These are phyloP conservation scores for Ogataea paradorogensis DNA, from an alignment of 805 yeast species.

Conservation along the genomic window DNA sequence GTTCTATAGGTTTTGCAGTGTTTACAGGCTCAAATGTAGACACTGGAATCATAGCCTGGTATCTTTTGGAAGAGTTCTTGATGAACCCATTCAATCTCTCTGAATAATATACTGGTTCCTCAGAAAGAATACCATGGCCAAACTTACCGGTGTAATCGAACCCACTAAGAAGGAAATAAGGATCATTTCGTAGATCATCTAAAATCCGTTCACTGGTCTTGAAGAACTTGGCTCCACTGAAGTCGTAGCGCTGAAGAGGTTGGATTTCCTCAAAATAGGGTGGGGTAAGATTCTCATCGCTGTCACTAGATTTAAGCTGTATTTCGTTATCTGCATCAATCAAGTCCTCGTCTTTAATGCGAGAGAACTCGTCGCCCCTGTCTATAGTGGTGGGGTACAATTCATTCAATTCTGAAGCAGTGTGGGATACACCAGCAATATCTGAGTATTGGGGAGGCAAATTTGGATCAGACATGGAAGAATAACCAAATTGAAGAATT, in stretches of 20 bases:
- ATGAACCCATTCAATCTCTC: constrained; percentile 21
- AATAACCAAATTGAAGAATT: neutral
- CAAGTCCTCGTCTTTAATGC: constrained; percentile 7
- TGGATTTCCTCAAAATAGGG: constrained; percentile 14
- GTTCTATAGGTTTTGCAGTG: constrained; percentile 12
- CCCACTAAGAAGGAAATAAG: constrained; percentile 31
- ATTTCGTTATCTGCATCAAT: constrained; percentile 11
- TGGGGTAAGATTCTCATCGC: constrained; percentile 2
- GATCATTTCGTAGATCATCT: constrained; percentile 56
- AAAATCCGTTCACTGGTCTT: constrained; percentile 67
- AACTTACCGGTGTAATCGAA: constrained; percentile 5
- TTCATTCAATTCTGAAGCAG: constrained; percentile 8
- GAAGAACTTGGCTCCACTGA: constrained; percentile 32
- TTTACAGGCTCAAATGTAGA: constrained; percentile 26
- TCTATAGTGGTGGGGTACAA: constrained; percentile 14
- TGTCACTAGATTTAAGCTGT: neutral
- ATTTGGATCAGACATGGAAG: constrained; percentile 7
- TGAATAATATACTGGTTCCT: constrained; percentile 37
- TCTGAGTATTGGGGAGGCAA: constrained; percentile 16
- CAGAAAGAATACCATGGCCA: constrained; percentile 28
- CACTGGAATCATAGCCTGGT: constrained; percentile 35
- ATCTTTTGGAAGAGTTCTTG: constrained; percentile 18
- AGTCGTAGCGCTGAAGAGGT: constrained; percentile 18
- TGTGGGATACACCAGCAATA: neutral
- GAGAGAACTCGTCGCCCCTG: constrained; percentile 9